Base-by-base conservation (phyloP, 345 rosid genomes). In the Dipteronia dyeriana region DNA sequence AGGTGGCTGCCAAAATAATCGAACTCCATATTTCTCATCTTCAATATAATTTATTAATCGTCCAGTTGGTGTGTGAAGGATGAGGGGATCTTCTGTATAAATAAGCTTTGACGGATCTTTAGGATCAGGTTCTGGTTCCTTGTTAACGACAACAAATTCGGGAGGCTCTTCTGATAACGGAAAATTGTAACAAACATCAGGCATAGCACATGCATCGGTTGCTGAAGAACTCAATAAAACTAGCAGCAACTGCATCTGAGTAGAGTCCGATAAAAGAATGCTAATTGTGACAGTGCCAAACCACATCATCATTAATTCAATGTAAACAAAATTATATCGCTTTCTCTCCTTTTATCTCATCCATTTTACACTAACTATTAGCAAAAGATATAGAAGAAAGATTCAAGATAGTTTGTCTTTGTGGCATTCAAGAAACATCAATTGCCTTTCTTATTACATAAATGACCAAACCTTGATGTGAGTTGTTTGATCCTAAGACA, bases 51-150 rank as follows among this genome's bases (percentile, higher is more conserved):
- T 91, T 71, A 93, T 93, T 81, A 95, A 82, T 63, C 88, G 86
- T 76, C 98, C 97, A 60, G 97, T 87, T 77, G 89, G 93, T 14
- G 91, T 90, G 78, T 93, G 98, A 72, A 95, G 80, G 66, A 95
- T 93, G 66, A 93, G 82, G 69, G 95, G 97, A 89, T 93, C 93
- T 78, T 90, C 97, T 59, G 82, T 87, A 25, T 89, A 87, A 69
- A 85, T 77, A 57, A 86, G 90, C 83, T 89, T 87, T 9, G 95
- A 86, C 70, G 95, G 95, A 84, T 93, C 97, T 76, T 89, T 66
- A n/a, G 95, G 95, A 84, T 95, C 97, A 70, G 92, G 91, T 78
- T 89, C 98, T 19, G 95, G 94, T 81, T 92, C 94, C 84, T 90
- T 91, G 85, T 93, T 90, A 68, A 95, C 79, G 68, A 95, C 68